Conservation (phyloP, 345 rosid genomes). For the Chamaenerion angustifolium region DNA sequence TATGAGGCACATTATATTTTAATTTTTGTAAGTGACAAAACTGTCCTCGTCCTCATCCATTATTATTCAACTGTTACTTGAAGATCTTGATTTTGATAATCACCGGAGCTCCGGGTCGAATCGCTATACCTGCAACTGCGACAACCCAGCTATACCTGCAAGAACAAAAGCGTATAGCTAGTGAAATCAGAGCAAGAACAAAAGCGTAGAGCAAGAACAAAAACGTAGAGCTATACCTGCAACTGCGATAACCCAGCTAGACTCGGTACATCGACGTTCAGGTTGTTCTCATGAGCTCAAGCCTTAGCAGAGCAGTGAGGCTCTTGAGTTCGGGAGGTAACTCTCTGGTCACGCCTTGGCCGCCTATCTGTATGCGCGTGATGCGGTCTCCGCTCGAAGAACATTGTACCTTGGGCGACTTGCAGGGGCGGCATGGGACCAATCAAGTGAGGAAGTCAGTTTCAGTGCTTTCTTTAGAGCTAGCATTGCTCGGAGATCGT, state of each 20-base stretch:
- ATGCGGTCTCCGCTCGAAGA: conserved; percentile 16
- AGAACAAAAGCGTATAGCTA: too few species aligned
- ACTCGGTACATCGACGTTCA: conserved; percentile 43
- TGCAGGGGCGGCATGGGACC: conserved; percentile 59
- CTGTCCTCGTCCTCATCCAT: too few species aligned
- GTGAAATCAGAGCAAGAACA: background rate
- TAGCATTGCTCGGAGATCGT: conserved; percentile 14
- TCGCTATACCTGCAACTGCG: too few species aligned
- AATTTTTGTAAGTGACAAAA: too few species aligned
- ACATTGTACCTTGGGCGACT: conserved; percentile 36
- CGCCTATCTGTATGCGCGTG: conserved; percentile 43
- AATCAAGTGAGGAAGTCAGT: conserved; percentile 25
- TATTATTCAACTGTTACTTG: too few species aligned
- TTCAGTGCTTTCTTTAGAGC: conserved; percentile 21
- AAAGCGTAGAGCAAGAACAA: too few species aligned
- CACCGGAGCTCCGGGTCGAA: too few species aligned
- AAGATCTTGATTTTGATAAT: too few species aligned
- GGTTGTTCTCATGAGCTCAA: conserved; percentile 41
- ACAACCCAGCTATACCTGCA: too few species aligned
- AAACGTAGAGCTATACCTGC: conserved; percentile 2
- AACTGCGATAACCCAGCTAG: conserved; percentile 33
- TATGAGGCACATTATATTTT: too few species aligned
- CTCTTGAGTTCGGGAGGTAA: conserved; percentile 43
- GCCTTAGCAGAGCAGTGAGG: conserved; percentile 21
- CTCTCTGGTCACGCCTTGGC: conserved; percentile 21